Conservation (phyloP, 2,329 filamentous ascomycete genomes). For the Aspergillus sp. region DNA sequence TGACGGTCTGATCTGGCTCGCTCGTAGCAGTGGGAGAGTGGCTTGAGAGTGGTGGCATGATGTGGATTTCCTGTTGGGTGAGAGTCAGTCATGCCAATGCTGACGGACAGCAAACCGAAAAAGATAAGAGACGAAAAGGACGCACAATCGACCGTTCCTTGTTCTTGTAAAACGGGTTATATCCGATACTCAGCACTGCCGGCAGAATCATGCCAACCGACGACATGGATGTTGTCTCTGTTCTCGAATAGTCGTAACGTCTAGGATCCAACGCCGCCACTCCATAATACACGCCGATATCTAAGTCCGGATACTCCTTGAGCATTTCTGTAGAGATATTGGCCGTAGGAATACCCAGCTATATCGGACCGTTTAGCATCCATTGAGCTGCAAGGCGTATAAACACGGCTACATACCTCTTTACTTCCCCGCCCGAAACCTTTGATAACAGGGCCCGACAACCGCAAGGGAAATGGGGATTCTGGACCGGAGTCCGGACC, state of each 20-base stretch:
- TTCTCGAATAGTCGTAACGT: constrained; percentile 17
- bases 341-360: constrained; percentile 94
- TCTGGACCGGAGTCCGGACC: constrained; percentile 67
- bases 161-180: constrained; percentile 98
- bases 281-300: constrained; percentile 87
- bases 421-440: constrained; percentile 92
- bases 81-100: neutral
- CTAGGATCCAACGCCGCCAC: constrained; percentile 63
- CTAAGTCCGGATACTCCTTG: constrained; percentile 51
- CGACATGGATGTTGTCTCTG: constrained; percentile 2
- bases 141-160: constrained; percentile 63
- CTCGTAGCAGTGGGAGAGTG: constrained; percentile 25
- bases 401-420: constrained; percentile 51
- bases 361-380: constrained; percentile 4
- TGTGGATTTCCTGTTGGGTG: constrained; percentile 62
- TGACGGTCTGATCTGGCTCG: constrained; percentile 15
- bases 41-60: constrained; percentile 63
- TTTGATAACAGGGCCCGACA: constrained; percentile 80
- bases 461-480: constrained; percentile 69
- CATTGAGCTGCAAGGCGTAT: neutral
- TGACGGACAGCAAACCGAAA: neutral
- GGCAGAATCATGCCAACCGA: constrained; percentile 51
- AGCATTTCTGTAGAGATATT: constrained; percentile 68
- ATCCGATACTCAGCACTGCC: constrained; percentile 91
- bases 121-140: constrained; percentile 7